Percentiles rank a stretch among this genome's conserved stretches.
phyloP scores from a whole-genome alignment of 768 basidiomycete species.

The Hericium erinaceus region DNA sequence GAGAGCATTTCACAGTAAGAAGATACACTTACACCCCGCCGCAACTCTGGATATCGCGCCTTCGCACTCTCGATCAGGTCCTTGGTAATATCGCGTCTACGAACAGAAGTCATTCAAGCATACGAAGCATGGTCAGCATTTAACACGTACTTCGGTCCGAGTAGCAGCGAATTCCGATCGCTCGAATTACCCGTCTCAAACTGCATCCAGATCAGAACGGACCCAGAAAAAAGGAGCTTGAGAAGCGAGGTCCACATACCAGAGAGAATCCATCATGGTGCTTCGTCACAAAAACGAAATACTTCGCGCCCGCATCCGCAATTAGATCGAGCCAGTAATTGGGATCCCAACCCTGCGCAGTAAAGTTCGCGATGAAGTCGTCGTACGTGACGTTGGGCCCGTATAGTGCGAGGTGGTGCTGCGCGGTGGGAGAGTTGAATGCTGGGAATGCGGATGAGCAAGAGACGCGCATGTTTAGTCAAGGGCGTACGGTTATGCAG shows the following conservation, averaged over 20 bases:
- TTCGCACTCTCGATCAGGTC: not conserved
- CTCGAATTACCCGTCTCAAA: not conserved
- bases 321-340: conserved; percentile 47
- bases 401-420: not conserved
- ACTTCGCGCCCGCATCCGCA: conserved; percentile 48
- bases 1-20: not conserved
- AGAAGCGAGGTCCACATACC: not conserved
- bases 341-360: conserved; percentile 42
- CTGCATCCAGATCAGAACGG: not conserved
- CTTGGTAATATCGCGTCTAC: not conserved
- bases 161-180: not conserved
- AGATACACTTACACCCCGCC: not conserved
- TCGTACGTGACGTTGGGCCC: not conserved
- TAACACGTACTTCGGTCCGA: not conserved
- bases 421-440: not conserved
- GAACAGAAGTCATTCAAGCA: not conserved
- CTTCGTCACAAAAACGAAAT: conserved; percentile 55
- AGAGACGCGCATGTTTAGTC: not conserved
- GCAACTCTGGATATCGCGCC: not conserved
- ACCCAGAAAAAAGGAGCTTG: not conserved
- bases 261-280: conserved; percentile 53
- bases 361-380: conserved; percentile 48
- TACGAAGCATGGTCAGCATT: not conserved
- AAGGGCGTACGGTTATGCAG: not conserved
- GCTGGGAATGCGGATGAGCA: not conserved